Percentiles rank a stretch among this genome's conserved stretches.
phyloP scores from a whole-genome alignment of 345 rosid genomes.

The Camelina hispida region DNA sequence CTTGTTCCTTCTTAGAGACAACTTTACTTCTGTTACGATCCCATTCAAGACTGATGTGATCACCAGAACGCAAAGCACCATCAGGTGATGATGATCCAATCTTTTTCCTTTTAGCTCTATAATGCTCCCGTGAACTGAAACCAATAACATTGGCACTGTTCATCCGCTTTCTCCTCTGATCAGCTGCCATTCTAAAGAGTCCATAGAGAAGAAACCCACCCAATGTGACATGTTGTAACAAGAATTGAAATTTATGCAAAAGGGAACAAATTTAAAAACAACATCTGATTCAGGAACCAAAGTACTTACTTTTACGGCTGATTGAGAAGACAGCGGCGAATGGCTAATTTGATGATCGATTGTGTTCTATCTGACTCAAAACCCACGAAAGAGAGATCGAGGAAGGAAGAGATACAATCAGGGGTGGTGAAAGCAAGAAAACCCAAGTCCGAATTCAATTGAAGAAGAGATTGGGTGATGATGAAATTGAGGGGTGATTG shows the following conservation, averaged over 20 bases:
- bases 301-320: slow-evolving; percentile 31
- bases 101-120: slow-evolving; percentile 73
- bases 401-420: slow-evolving; percentile 20
- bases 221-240: slow-evolving; percentile 15
- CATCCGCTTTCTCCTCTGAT: slow-evolving; percentile 77
- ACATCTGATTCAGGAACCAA: slow-evolving; percentile 9
- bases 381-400: slow-evolving; percentile 1
- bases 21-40: slow-evolving; percentile 63
- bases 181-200: slow-evolving; percentile 72
- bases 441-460: slow-evolving; percentile 5
- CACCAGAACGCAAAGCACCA: slow-evolving; percentile 56
- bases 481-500: slow-evolving; percentile 21
- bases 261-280: slow-evolving; percentile 10
- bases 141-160: slow-evolving; percentile 65
- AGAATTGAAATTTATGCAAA: not conserved
- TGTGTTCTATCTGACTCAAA: slow-evolving; percentile 28
- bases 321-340: slow-evolving; percentile 23
- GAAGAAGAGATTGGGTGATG: slow-evolving; percentile 24
- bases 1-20: slow-evolving; percentile 84
- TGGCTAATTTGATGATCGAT: slow-evolving; percentile 12
- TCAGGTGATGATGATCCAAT: slow-evolving; percentile 45
- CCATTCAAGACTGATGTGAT: slow-evolving; percentile 89
- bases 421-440: slow-evolving; percentile 11
- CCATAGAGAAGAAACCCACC: slow-evolving; percentile 9
- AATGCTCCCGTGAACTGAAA: slow-evolving; percentile 59